phyloP scores from a whole-genome alignment of 176 grass and related monocot genomes.

The Paspalum vaginatum region DNA sequence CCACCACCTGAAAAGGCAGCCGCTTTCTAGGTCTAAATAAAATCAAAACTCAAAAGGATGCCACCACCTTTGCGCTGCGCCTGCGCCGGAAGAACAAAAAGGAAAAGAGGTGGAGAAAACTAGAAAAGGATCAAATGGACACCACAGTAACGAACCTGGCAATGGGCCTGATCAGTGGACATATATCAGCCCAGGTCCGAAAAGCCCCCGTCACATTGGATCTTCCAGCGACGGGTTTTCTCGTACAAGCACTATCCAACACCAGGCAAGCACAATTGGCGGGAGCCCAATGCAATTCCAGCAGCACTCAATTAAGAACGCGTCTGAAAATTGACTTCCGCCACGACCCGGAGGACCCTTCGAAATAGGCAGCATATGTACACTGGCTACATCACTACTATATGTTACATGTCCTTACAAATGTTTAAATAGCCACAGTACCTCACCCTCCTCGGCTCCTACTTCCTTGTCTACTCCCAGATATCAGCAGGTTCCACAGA shows the following conservation, averaged over 20 bases:
- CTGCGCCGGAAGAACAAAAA: neutral
- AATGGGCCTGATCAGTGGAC: neutral
- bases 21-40: neutral
- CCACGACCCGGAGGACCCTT: neutral
- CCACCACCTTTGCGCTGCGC: neutral
- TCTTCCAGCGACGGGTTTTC: neutral
- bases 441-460: neutral
- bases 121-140: too few relatives aligned
- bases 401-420: neutral
- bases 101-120: neutral
- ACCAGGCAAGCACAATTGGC: neutral
- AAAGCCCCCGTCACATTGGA: neutral
- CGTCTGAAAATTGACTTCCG: constrained; percentile 3
- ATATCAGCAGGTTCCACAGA: neutral
- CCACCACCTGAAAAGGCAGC: neutral
- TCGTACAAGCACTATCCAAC: neutral
- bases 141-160: neutral
- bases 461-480: neutral
- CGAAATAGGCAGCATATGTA: constrained; percentile 41
- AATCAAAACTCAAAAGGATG: neutral
- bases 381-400: constrained; percentile 23
- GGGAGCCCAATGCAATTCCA: neutral
- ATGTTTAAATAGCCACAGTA: constrained; percentile 16
- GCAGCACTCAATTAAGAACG: neutral
- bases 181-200: neutral